phyloP scores from a whole-genome alignment of 257 asterid genomes.

The Solanum tarijense region DNA sequence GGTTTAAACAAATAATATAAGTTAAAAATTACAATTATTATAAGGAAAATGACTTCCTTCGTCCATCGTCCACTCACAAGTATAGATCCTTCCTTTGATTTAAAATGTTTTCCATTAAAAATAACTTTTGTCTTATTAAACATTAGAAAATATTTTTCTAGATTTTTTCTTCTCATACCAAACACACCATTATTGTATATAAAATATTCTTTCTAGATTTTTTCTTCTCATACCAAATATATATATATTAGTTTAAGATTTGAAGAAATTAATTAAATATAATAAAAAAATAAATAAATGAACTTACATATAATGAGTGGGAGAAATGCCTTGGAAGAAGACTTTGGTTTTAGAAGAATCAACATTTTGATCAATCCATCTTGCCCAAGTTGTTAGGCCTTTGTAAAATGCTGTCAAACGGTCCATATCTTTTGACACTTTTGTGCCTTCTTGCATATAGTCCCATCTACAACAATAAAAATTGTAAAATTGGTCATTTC shows the following conservation, averaged over 20 bases:
- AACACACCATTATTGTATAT: background rate
- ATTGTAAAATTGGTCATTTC: background rate
- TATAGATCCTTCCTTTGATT: background rate
- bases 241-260: background rate
- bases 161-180: background rate
- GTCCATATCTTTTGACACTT: constrained; percentile 6
- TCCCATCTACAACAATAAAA: constrained; percentile 5
- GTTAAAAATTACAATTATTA: background rate
- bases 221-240: no score
- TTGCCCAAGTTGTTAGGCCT: constrained; percentile 14
- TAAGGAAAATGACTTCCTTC: background rate
- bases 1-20: background rate
- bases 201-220: background rate
- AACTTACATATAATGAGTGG: constrained; percentile 8
- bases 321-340: constrained; percentile 11
- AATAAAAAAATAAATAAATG: no score
- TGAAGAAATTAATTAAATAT: background rate
- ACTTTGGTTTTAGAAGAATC: constrained; percentile 12
- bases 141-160: background rate
- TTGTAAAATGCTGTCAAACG: constrained; percentile 11
- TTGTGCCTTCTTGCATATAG: constrained; percentile 8
- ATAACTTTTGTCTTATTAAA: no score
- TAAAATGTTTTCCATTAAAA: background rate
- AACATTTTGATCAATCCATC: constrained; percentile 11
- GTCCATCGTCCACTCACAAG: background rate